Evolutionary conservation across 2,329 filamentous ascomycete species (phyloP).

Genomic region (Alternaria incomplexa): DNA sequence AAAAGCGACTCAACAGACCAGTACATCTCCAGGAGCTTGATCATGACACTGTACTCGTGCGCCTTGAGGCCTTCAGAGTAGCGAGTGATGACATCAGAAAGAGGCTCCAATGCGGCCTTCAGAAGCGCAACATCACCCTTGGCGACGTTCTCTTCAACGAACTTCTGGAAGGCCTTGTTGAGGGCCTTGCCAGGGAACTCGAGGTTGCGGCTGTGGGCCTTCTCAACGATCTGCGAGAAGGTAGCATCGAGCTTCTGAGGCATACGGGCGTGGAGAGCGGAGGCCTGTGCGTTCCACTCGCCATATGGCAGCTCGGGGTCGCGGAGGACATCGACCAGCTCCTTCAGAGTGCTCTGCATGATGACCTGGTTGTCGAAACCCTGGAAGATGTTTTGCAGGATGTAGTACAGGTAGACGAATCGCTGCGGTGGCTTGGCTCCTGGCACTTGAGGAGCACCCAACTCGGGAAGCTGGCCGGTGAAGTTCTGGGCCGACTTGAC

Average conservation of each 20-base stretch:
- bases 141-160: constrained; percentile 84
- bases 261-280: constrained; percentile 96
- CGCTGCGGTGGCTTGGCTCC: constrained; percentile 91
- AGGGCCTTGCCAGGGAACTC: constrained; percentile 95
- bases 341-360: constrained; percentile 85
- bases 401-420: constrained; percentile 77
- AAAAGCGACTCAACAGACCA: constrained; percentile 85
- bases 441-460: constrained; percentile 84
- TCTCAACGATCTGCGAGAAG: constrained; percentile 85
- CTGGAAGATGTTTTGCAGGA: constrained; percentile 84
- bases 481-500: constrained; percentile 97
- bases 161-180: constrained; percentile 81
- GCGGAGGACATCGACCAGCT: constrained; percentile 87
- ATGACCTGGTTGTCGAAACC: constrained; percentile 98
- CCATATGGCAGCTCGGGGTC: constrained; percentile 91
- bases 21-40: constrained; percentile 79
- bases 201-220: constrained; percentile 73
- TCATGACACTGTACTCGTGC: constrained; percentile 85
- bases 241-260: constrained; percentile 87
- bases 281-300: constrained; percentile 95
- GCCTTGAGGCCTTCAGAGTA: constrained; percentile 89
- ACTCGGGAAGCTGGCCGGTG: constrained; percentile 84
- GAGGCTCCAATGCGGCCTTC: constrained; percentile 73
- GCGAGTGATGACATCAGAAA: constrained; percentile 76
- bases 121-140: constrained; percentile 75